Conservation (phyloP, 2,329 filamentous ascomycete genomes). For the Colletotrichum sojae region DNA sequence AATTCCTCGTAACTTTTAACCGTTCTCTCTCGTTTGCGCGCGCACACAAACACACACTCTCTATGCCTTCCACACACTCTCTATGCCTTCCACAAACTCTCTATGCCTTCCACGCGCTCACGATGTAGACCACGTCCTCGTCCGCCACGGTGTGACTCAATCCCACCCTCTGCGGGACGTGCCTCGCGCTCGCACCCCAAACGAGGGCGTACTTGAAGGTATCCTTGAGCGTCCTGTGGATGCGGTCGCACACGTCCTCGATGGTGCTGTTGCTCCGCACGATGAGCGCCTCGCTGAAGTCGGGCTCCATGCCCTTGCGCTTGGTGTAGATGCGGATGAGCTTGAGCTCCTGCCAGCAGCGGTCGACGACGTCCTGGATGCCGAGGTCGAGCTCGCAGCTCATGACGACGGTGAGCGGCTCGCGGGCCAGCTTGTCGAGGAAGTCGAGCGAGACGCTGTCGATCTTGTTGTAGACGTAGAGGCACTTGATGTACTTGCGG, state of each 20-base stretch:
- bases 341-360: conserved; percentile 93
- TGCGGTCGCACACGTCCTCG: conserved; percentile 96
- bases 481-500: conserved; percentile 93
- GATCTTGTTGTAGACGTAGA: conserved; percentile 99
- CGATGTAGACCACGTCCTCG: conserved; percentile 78
- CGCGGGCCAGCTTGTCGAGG: conserved; percentile 90
- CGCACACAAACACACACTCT: background rate
- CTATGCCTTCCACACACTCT: conserved; percentile 58
- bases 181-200: conserved; percentile 96
- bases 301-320: conserved; percentile 90
- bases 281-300: conserved; percentile 93
- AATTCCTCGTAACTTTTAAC: conserved; percentile 21
- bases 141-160: conserved; percentile 83
- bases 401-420: conserved; percentile 97
- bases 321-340: conserved; percentile 97
- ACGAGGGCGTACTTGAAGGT: conserved; percentile 99
- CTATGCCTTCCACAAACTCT: conserved; percentile 57
- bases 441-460: conserved; percentile 95
- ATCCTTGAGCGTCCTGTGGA: conserved; percentile 95
- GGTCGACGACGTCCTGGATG: conserved; percentile 91
- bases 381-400: conserved; percentile 96
- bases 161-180: conserved; percentile 94
- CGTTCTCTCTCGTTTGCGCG: conserved; percentile 7
- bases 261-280: conserved; percentile 90
- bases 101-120: conserved; percentile 74